Conservation (phyloP, 2,329 filamentous ascomycete species). For the Penicillium olsonii region DNA sequence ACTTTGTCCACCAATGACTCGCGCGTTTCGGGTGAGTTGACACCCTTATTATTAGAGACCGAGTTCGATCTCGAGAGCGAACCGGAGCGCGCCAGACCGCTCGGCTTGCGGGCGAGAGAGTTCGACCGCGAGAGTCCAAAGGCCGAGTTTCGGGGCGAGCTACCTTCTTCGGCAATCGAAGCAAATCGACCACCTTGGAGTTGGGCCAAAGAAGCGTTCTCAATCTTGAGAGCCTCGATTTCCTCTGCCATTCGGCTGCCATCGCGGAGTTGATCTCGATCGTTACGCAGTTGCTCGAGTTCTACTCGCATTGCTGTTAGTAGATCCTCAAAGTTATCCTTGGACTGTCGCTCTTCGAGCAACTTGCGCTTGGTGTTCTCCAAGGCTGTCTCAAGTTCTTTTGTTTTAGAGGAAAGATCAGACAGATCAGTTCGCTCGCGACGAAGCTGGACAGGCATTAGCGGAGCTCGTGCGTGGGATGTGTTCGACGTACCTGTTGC, state of each 20-base stretch:
- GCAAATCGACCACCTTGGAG: conserved; percentile 54
- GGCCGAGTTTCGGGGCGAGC: conserved; percentile 45
- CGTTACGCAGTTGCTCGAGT: conserved; percentile 77
- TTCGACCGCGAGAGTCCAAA: conserved; percentile 65
- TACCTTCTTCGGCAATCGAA: conserved; percentile 62
- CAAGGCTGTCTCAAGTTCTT: conserved; percentile 75
- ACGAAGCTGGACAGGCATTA: conserved; percentile 35
- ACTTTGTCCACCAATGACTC: conserved; percentile 75
- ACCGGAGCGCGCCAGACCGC: conserved; percentile 42
- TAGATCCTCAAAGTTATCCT: conserved; percentile 92
- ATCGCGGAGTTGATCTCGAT: conserved; percentile 80
- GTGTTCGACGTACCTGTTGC: conserved; percentile 54
- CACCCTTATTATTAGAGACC: conserved; percentile 32
- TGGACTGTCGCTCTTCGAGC: conserved; percentile 80
- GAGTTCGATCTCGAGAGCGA: conserved; percentile 63
- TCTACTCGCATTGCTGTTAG: conserved; percentile 81
- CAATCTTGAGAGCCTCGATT: conserved; percentile 63
- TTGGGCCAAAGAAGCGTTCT: conserved; percentile 50
- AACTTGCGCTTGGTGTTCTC: conserved; percentile 82
- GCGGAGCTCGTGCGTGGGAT: background rate
- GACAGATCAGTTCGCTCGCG: conserved; percentile 56
- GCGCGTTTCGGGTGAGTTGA: conserved; percentile 61
- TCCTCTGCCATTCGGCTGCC: conserved; percentile 84
- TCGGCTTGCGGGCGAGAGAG: conserved; percentile 61
- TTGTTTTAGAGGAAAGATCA: conserved; percentile 59